Evolutionary conservation across 768 basidiomycete species (phyloP).

Genomic region (Hemileccinum impolitum): DNA sequence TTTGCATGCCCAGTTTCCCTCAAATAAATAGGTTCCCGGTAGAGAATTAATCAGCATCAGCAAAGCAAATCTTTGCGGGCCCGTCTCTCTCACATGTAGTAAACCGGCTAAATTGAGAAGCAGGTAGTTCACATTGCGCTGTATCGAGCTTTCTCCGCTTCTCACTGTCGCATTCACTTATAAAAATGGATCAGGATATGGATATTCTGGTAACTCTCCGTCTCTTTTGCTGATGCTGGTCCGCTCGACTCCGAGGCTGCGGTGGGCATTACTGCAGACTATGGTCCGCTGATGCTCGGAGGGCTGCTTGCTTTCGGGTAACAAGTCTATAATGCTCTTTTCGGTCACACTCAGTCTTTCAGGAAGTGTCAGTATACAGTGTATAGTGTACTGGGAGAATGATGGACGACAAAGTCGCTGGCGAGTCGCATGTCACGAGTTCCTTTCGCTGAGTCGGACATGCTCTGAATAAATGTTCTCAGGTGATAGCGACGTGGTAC

Average conservation of each 20-base stretch:
- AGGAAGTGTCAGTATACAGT: constrained; percentile 27
- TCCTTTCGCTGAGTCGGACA: neutral
- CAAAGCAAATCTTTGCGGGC: too few species aligned
- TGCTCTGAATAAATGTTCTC: too few species aligned
- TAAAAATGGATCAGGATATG: neutral
- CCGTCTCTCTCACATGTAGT: too few species aligned
- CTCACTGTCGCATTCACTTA: constrained; percentile 2
- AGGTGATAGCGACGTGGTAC: constrained; percentile 24
- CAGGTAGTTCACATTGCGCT: neutral
- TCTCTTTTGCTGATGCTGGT: neutral
- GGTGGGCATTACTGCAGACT: constrained; percentile 5
- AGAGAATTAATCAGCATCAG: too few species aligned
- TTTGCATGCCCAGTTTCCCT: neutral
- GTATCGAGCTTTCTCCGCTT: neutral
- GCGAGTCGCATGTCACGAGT: constrained; percentile 7
- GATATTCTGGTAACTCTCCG: neutral
- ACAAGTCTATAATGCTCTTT: neutral
- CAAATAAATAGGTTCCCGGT: neutral
- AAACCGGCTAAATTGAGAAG: too few species aligned
- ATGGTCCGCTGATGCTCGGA: constrained; percentile 21
- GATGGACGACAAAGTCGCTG: constrained; percentile 16
- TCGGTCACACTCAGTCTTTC: constrained; percentile 17
- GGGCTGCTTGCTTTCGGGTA: constrained; percentile 22
- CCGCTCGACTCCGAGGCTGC: neutral
- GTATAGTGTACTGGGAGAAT: constrained; percentile 21